Base-by-base conservation (phyloP, 257 asterid genomes). In the Rauvolfia tetraphylla region DNA sequence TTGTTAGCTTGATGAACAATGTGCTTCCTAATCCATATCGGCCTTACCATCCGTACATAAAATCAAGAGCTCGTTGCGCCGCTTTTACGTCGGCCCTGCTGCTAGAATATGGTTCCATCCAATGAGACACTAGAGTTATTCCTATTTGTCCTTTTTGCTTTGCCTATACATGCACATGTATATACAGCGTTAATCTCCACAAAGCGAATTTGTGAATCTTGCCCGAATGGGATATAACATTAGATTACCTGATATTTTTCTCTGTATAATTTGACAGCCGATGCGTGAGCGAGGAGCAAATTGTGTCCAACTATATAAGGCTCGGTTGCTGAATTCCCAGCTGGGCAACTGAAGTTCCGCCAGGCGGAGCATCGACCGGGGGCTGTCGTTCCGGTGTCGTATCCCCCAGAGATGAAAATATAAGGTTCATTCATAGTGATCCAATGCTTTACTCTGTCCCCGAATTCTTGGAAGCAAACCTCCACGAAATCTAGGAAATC, bases 31-130 rank as follows among this genome's bases (percentile, higher is more conserved):
- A 7, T 10, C 1, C 11, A 46, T 1, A 46, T 14, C 11, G 42
- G 57, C 68, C 88, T 80, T 46, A 87, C 93, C 91, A 84, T 79
- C 93, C 93, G 59, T 80, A 75, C 90, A 89, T 84, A 79, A 89
- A 89, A 44, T 84, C 91, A 20, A 89, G 75, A 12, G 81, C 86
- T 58, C 91, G 78, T 58, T 73, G 76, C 11, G 58, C 59, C 44
- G 84, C 84, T 8, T 34, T 46, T 22, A 0, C 15, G 42, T 81
- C 79, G 1, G 46, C 74, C 63, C 23, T 58, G 38, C 67, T 62
- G 1, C 12, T 68, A 23, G 84, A 53, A 57, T 72, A 77, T 0
- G 84, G 81, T 25, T 65, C 59, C 36, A 78, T 34, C 85, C 85
- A 81, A 34, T 68, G 72, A 22, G 85, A 46, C 7, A 77, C 73